Evolutionary conservation across 208 protist species (phyloP).

Genomic region (Leishmania aethiopica): DNA sequence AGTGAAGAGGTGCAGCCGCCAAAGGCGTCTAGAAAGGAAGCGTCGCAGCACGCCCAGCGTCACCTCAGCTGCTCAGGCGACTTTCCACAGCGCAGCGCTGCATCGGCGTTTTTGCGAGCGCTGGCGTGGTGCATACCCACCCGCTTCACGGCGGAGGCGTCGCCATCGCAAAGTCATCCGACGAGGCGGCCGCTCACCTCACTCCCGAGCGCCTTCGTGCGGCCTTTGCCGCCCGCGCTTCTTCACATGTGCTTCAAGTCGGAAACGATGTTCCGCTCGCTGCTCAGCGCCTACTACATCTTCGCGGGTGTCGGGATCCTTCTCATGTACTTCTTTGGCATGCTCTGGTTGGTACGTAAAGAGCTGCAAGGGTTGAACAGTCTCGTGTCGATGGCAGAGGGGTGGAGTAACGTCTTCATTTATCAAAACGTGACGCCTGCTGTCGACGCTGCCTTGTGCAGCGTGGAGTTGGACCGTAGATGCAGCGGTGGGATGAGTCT

Average conservation of each 20-base stretch:
- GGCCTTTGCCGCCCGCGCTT: slow-evolving; percentile 1
- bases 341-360: not conserved
- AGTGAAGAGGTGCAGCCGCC: slow-evolving; percentile 9
- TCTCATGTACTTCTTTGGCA: slow-evolving; percentile 3
- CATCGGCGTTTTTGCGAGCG: not conserved
- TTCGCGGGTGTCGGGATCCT: not conserved
- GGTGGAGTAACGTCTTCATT: slow-evolving; percentile 1
- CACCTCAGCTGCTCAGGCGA: not conserved
- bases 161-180: not conserved
- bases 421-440: not conserved
- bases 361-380: not conserved
- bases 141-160: not conserved
- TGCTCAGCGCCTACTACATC: not conserved
- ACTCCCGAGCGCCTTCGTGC: not conserved
- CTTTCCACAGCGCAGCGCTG: not conserved
- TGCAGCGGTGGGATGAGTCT: slow-evolving; percentile 1
- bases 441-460: not conserved
- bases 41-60: no score
- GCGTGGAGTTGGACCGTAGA: not conserved
- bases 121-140: not conserved
- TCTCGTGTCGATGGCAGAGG: not conserved
- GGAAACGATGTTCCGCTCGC: not conserved
- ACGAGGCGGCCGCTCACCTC: not conserved
- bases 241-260: slow-evolving; percentile 2
- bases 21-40: not conserved